Conservation (phyloP, 768 basidiomycete genomes). For the Tremella fuciformis region DNA sequence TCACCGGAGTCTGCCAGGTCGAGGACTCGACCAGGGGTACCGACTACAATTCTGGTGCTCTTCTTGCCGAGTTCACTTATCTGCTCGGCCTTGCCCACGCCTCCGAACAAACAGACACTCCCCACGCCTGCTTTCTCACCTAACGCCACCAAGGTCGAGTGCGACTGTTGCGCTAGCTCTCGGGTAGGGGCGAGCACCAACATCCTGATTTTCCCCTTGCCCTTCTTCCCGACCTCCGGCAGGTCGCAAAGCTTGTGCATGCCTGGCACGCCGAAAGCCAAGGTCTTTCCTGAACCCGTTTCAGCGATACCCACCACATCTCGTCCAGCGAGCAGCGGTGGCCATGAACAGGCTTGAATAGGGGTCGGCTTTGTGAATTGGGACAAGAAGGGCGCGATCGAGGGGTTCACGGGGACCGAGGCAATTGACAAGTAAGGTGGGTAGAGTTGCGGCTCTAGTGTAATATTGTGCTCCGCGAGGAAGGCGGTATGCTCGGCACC, state of each 20-base stretch:
- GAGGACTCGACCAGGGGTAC: slow-evolving; percentile 88
- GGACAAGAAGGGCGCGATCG: slow-evolving; percentile 64
- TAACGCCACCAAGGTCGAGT: slow-evolving; percentile 71
- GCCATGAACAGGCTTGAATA: slow-evolving; percentile 94
- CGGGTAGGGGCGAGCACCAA: slow-evolving; percentile 91
- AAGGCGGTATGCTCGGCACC: slow-evolving; percentile 61
- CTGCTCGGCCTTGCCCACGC: slow-evolving; percentile 86
- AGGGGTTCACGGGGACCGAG: slow-evolving; percentile 65
- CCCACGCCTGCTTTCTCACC: slow-evolving; percentile 69
- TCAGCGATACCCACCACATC: slow-evolving; percentile 94
- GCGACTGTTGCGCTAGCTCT: slow-evolving; percentile 92
- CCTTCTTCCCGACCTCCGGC: slow-evolving; percentile 14
- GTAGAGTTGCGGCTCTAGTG: slow-evolving; percentile 60
- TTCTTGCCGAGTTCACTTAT: slow-evolving; percentile 63
- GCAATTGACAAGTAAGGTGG: slow-evolving; percentile 70
- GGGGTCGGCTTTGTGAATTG: slow-evolving; percentile 85
- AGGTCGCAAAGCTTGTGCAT: slow-evolving; percentile 62
- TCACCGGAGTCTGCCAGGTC: slow-evolving; percentile 86
- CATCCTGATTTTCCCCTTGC: slow-evolving; percentile 52
- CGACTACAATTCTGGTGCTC: slow-evolving; percentile 73
- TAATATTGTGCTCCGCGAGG: slow-evolving; percentile 69
- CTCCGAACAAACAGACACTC: slow-evolving; percentile 87
- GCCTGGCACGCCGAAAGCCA: slow-evolving; percentile 92
- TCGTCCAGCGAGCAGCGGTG: slow-evolving; percentile 66
- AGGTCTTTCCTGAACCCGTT: slow-evolving; percentile 89